A percentile compares a stretch with the other conserved stretches of the same genome.
phyloP scores from a whole-genome alignment of 768 basidiomycete genomes.

The Gloeopeniophorella convolvens region DNA sequence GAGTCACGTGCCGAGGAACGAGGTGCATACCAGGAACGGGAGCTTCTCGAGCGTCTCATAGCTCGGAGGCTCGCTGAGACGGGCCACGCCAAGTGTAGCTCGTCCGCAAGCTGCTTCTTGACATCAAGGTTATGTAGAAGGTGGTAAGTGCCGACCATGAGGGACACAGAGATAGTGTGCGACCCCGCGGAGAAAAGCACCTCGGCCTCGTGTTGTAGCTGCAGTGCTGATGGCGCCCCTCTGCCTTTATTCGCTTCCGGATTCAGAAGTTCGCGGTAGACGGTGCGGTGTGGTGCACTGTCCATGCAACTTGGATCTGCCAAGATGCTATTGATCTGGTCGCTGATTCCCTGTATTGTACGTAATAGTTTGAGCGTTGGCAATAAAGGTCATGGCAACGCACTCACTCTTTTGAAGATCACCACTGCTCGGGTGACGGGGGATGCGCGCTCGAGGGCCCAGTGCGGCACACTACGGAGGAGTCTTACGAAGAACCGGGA shows the following conservation, averaged over 20 bases:
- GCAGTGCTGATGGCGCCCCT: neutral
- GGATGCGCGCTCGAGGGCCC: neutral
- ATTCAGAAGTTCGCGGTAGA: slow-evolving; percentile 9
- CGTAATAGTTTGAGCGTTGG: neutral
- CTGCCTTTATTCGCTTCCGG: slow-evolving; percentile 4
- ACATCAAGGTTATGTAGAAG: neutral
- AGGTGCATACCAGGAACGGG: slow-evolving; percentile 8
- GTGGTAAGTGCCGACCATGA: slow-evolving; percentile 8
- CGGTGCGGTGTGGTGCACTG: slow-evolving; percentile 9
- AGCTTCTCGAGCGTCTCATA: slow-evolving; percentile 13
- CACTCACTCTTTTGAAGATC: neutral
- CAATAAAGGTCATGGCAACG: neutral
- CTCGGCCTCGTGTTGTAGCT: slow-evolving; percentile 4
- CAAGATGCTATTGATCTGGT: slow-evolving; percentile 2
- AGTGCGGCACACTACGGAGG: neutral
- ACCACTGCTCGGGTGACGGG: neutral
- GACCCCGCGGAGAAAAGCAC: slow-evolving; percentile 11
- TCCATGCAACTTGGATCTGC: neutral
- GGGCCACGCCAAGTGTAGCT: slow-evolving; percentile 7
- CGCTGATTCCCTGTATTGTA: neutral
- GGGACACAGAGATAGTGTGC: slow-evolving; percentile 9
- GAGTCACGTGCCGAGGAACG: neutral
- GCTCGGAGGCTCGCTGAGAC: slow-evolving; percentile 1
- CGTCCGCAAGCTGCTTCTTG: slow-evolving; percentile 4
- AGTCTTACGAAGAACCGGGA: neutral